Evolutionary conservation across 176 grass and related monocot genomes (phyloP).

Genomic region (Musa beccarii): DNA sequence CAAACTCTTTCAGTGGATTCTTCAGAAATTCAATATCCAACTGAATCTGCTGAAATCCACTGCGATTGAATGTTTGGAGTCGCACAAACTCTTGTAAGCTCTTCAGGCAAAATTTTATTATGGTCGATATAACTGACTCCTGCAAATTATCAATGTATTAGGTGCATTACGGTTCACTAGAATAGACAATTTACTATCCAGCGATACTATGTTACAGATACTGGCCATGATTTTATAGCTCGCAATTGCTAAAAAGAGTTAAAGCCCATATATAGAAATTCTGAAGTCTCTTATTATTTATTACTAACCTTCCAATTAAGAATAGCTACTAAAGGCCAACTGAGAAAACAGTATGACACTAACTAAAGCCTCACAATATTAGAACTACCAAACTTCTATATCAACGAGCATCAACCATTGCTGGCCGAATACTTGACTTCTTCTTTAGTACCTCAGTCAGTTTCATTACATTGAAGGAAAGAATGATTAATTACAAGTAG

Average conservation of each 20-base stretch:
- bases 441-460: neutral
- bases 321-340: neutral
- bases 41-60: conserved; percentile 99
- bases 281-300: too few species aligned
- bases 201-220: neutral
- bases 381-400: neutral
- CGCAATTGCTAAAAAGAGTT: too few species aligned
- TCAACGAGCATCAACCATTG: neutral
- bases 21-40: conserved; percentile 97
- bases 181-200: neutral
- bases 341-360: neutral
- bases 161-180: neutral
- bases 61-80: conserved; percentile 96
- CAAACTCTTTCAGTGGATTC: conserved; percentile 75
- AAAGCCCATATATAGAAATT: too few species aligned
- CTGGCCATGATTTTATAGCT: too few species aligned
- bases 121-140: conserved; percentile 87
- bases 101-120: conserved; percentile 89
- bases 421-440: neutral
- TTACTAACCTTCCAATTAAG: too few species aligned
- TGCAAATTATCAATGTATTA: conserved; percentile 31
- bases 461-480: neutral
- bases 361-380: neutral
- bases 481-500: too few species aligned
- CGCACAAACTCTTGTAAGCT: conserved; percentile 98